Conservation (phyloP, 1,284 basidiomycete genomes). For the Cutaneotrichosporon cyanovorans region DNA sequence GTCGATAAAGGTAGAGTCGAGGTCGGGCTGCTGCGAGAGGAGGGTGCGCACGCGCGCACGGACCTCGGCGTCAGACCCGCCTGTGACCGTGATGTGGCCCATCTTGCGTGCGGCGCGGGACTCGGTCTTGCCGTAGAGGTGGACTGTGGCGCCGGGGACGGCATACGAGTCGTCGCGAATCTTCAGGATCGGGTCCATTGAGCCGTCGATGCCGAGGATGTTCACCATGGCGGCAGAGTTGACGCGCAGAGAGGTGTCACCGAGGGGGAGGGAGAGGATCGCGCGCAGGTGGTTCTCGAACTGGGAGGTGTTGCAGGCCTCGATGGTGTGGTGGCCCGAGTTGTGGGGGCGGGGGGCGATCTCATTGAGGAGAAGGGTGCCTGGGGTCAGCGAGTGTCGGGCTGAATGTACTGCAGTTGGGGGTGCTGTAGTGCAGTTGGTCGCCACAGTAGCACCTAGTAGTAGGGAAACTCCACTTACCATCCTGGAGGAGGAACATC, state of each 20-base stretch:
- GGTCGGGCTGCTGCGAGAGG: conserved; percentile 57
- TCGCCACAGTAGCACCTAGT: no score
- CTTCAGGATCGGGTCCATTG: conserved; percentile 52
- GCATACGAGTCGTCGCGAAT: conserved; percentile 56
- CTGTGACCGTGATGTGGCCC: conserved; percentile 93
- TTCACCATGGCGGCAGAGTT: conserved; percentile 91
- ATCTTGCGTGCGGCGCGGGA: conserved; percentile 90
- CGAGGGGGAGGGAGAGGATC: conserved; percentile 85
- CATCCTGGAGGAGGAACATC: conserved; percentile 87
- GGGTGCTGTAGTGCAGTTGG: neutral
- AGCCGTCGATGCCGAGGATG: conserved; percentile 69
- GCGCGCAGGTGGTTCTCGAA: conserved; percentile 97
- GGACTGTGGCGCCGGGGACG: conserved; percentile 70
- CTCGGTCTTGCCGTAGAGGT: conserved; percentile 89
- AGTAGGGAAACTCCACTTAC: no score
- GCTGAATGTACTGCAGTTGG: no score
- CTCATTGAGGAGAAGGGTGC: conserved; percentile 81
- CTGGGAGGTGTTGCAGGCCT: conserved; percentile 91
- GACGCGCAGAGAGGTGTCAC: conserved; percentile 80
- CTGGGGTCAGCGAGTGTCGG: conserved; percentile 46
- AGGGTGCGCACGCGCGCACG: conserved; percentile 62
- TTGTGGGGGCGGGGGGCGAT: conserved; percentile 99
- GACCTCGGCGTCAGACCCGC: conserved; percentile 70
- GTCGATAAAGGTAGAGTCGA: conserved; percentile 50
- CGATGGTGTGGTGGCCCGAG: conserved; percentile 99